Evolutionary conservation across 495 filamentous ascomycete species (phyloP), one percentile per base, ranked within the genome.

Genomic region (Ascobolus immersus): DNA sequence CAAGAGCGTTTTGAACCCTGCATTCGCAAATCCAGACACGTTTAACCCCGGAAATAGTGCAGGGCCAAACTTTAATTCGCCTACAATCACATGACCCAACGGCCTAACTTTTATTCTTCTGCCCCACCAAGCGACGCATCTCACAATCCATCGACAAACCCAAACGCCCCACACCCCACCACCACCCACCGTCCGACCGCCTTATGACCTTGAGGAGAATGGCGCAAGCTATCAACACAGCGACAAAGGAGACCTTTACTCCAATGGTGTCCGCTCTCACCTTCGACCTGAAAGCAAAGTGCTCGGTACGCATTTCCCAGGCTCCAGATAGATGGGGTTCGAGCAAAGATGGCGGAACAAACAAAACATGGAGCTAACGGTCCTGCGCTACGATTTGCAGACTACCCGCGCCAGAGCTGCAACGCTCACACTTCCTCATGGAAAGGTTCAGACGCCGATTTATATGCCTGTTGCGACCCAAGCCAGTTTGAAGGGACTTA

Each of bases 381-480:
- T 23, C 22, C 13, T 19, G 32, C 23, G 17, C 13, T 21, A 18
- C 22, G 5, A 19, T 20, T 25, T 33, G n/a, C 21, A 96, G 86
- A 84, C 76, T 27, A 94, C 86, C 2, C 81, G 84, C 64, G 86
- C 86, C 9, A 73, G 86, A 40, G 86, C 86, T n/a, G 78, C 82
- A 35, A 69, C 71, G 35, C 65, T 99, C 29, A 69, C 70, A 9
- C 70, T 99, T 1, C 86, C 86, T 22, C 89, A 94, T 66, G 86
- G 86, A 44, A 61, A 73, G 0, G 81, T 94, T 10, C 64, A 74
- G 33, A 64, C 93, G 8, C 86, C 86, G 2, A 69, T 93, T 15
- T 99, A 94, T 53, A 94, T 94, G 81, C 86, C 86, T 12, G 86
- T 94, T 19, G 86, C 89, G 12, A 94, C 86, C n/a, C 86, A 99